Conservation (phyloP, 768 basidiomycete genomes). For the Auricularia cornea region DNA sequence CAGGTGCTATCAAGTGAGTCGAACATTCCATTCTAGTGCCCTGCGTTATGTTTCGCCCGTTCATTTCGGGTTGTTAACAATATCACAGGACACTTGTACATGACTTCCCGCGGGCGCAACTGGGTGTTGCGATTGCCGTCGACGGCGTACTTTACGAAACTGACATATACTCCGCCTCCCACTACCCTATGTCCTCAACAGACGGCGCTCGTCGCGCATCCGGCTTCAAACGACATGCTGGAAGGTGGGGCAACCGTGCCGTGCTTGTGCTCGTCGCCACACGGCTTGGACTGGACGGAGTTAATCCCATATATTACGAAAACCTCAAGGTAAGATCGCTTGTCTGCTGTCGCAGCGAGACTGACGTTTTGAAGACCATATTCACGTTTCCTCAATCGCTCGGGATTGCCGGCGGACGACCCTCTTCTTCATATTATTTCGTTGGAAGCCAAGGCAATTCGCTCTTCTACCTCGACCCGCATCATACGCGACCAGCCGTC, state of each 20-base stretch:
- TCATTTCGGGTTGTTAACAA: neutral
- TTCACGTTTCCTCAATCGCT: constrained; percentile 94
- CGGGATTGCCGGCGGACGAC: constrained; percentile 93
- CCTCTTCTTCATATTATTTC: constrained; percentile 97
- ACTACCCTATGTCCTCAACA: constrained; percentile 6
- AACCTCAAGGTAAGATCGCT: constrained; percentile 53
- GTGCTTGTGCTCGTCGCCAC: constrained; percentile 84
- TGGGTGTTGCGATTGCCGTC: constrained; percentile 74
- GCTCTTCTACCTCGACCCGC: constrained; percentile 76
- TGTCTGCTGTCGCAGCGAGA: no score
- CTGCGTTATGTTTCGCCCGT: no score
- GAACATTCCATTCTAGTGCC: neutral
- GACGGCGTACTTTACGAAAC: constrained; percentile 79
- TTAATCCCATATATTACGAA: constrained; percentile 92
- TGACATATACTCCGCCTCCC: constrained; percentile 77
- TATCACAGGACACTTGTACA: constrained; percentile 61
- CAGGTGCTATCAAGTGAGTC: constrained; percentile 83
- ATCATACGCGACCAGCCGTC: constrained; percentile 69
- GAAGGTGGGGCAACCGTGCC: constrained; percentile 69
- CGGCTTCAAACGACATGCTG: constrained; percentile 8
- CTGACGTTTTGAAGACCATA: constrained; percentile 43
- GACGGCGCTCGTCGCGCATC: neutral
- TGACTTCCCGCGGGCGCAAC: constrained; percentile 67
- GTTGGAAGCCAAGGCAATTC: constrained; percentile 86
- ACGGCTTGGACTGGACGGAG: constrained; percentile 82